Conservation (phyloP, 805 yeast genomes). For the Metschnikowia bowlesiae region DNA sequence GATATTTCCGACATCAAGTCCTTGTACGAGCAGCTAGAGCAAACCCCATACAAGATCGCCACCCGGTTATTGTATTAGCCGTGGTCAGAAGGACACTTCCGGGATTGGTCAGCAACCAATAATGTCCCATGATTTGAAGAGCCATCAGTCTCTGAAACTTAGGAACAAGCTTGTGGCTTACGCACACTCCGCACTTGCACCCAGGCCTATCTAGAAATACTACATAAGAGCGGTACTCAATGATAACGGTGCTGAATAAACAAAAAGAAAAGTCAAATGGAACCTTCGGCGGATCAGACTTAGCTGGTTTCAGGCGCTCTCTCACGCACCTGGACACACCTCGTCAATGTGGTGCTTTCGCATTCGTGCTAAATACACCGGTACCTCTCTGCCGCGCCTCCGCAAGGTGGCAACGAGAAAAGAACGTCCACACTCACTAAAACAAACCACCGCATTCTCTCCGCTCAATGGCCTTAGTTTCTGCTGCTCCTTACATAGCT, state of each 20-base stretch:
- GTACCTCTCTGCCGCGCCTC: constrained; percentile 3
- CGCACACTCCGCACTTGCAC: too few species aligned
- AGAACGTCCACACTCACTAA: constrained; percentile 3
- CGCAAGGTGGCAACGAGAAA: constrained; percentile 5
- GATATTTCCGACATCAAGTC: constrained; percentile 75
- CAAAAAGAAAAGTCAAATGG: not conserved
- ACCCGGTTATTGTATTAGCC: constrained; percentile 80
- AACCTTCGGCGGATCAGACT: too few species aligned
- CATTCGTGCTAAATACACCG: not conserved
- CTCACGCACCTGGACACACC: too few species aligned
- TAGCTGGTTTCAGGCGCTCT: too few species aligned
- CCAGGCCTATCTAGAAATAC: too few species aligned
- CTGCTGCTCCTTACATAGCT: constrained; percentile 91
- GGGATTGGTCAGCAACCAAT: not conserved
- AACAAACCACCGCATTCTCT: not conserved
- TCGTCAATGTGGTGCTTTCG: not conserved
- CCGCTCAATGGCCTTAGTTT: constrained; percentile 53
- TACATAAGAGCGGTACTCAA: too few species aligned
- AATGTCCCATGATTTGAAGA: not conserved
- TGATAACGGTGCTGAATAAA: too few species aligned
- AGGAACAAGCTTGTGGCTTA: too few species aligned
- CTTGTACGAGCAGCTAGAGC: constrained; percentile 78
- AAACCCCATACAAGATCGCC: constrained; percentile 84
- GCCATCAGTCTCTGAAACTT: not conserved
- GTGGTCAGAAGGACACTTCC: not conserved